Conservation (phyloP, 257 asterid species). For the Nemophila menziesii region DNA sequence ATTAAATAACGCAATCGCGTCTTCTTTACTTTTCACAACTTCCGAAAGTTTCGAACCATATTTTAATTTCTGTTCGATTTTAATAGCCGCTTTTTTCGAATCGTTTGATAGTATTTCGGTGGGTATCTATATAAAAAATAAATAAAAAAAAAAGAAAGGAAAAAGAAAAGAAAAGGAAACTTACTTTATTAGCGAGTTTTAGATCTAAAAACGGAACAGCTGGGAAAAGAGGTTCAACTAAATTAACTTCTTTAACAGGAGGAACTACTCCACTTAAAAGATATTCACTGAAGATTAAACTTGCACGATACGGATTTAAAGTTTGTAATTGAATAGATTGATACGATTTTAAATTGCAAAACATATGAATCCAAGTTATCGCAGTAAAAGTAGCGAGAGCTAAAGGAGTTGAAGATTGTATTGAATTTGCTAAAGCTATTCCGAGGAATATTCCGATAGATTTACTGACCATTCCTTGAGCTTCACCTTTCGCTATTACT, state of each 20-base stretch:
- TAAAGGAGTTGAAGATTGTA: too few relatives aligned
- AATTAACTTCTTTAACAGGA: conserved; percentile 86
- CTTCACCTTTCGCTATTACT: conserved; percentile 99
- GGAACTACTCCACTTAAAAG: conserved; percentile 93
- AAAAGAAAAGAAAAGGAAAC: conserved; percentile 12
- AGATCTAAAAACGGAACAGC: conserved; percentile 47
- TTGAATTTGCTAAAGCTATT: conserved; percentile 65
- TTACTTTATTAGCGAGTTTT: conserved; percentile 54
- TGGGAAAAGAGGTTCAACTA: conserved; percentile 89
- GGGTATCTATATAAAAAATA: conserved; percentile 33
- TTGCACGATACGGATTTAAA: conserved; percentile 93
- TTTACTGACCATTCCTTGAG: conserved; percentile 99
- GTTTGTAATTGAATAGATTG: conserved; percentile 97
- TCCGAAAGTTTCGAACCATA: conserved; percentile 78
- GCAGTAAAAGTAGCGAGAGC: too few relatives aligned
- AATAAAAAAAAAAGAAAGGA: conserved; percentile 3
- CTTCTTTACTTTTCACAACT: conserved; percentile 57
- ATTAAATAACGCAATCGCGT: conserved; percentile 49
- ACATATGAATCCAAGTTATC: conserved; percentile 99
- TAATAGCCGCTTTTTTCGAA: conserved; percentile 79
- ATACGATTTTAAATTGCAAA: conserved; percentile 93
- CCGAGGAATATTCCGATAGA: conserved; percentile 83
- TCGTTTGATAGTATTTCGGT: conserved; percentile 44
- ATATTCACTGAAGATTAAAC: conserved; percentile 86
- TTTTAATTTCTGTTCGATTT: conserved; percentile 51